Conservation (phyloP, 1,284 basidiomycete species). For the Cutaneotrichosporon cavernicola region DNA sequence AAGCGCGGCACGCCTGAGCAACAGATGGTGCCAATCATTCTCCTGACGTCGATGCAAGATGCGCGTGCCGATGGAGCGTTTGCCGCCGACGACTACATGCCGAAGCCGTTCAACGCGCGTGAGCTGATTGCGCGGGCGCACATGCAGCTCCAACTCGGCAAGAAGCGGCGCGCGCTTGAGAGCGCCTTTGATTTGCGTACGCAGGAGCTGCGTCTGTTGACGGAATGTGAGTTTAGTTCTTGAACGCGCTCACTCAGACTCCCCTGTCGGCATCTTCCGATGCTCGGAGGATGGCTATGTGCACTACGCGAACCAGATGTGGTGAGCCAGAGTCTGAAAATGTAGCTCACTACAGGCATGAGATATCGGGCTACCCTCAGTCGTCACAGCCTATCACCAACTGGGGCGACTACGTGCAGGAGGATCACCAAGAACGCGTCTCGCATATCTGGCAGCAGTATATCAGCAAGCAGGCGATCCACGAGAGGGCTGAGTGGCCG, state of each 20-base stretch:
- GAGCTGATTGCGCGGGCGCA: slow-evolving; percentile 55
- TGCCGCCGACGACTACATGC: slow-evolving; percentile 53
- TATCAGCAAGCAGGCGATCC: slow-evolving; percentile 18
- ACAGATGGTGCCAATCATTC: slow-evolving; percentile 40
- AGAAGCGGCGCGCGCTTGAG: slow-evolving; percentile 43
- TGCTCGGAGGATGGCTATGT: slow-evolving; percentile 39
- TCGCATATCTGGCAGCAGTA: slow-evolving; percentile 31
- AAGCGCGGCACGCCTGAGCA: slow-evolving; percentile 26
- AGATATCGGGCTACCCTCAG: slow-evolving; percentile 35
- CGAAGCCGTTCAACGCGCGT: slow-evolving; percentile 49
- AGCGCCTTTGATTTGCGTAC: slow-evolving; percentile 43
- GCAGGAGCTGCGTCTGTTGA: slow-evolving; percentile 44
- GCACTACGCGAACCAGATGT: slow-evolving; percentile 40
- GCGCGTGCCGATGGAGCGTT: slow-evolving; percentile 25
- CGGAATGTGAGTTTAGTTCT: slow-evolving; percentile 25
- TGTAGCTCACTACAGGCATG: slow-evolving; percentile 31
- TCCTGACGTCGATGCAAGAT: slow-evolving; percentile 46
- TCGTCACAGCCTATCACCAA: slow-evolving; percentile 26
- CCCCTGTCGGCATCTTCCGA: slow-evolving; percentile 49
- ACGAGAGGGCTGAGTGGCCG: slow-evolving; percentile 32
- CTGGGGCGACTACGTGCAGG: slow-evolving; percentile 38
- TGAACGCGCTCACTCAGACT: slow-evolving; percentile 24
- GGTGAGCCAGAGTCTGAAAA: slow-evolving; percentile 21
- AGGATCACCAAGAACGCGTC: slow-evolving; percentile 24
- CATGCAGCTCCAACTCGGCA: slow-evolving; percentile 48